Base-by-base conservation (phyloP, 2,329 filamentous ascomycete species). In the Microcyclospora pomicola region DNA sequence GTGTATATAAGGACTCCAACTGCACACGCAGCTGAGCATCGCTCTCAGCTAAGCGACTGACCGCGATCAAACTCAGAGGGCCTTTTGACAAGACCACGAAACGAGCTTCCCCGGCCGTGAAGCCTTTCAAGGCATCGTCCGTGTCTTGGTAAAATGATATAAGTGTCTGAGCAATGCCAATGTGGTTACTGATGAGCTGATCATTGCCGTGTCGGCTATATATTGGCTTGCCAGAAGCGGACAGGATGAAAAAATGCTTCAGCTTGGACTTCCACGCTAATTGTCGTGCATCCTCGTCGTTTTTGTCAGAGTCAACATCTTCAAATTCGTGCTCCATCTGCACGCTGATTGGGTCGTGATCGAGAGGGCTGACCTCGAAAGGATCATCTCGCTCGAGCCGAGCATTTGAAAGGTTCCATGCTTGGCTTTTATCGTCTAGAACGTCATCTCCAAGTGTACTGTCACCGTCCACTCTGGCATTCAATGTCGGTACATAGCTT, bases 161-260 rank as follows among this genome's bases (percentile, higher is more conserved):
- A 50, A 98, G 88, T 32, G 91, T 98, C 58, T 96, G 91, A 2
- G 95, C 80, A 13, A 98, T 80, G 31, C 91, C 91, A 58, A 96
- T 88, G 51, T 91, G 95, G 36, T 82, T 82, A 51, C 92, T 94
- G 55, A 96, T 85, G 32, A 96, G 67, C 38, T 80, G 77, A 47
- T 93, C 72, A 49, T 95, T 85, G 31, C 92, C 91, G 56, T 98
- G 88, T 35, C 92, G 75, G 53, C 86, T 96, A 69, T 88, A 98
- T 35, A 98, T 92, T 9, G 91, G 92, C 59, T 98, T 98, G 14
- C 91, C 91, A 9, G 92, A 88, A 11, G 86, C 88, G 2, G 91
- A 96, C 1, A 98, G 67, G 51, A 98, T 93, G 62, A 98, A 76
- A 59, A 94, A 98, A 61, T 98, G 91, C 61, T 98, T 98, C 45